Conservation (phyloP, 345 rosid species). For the Arabidopsis suecica region DNA sequence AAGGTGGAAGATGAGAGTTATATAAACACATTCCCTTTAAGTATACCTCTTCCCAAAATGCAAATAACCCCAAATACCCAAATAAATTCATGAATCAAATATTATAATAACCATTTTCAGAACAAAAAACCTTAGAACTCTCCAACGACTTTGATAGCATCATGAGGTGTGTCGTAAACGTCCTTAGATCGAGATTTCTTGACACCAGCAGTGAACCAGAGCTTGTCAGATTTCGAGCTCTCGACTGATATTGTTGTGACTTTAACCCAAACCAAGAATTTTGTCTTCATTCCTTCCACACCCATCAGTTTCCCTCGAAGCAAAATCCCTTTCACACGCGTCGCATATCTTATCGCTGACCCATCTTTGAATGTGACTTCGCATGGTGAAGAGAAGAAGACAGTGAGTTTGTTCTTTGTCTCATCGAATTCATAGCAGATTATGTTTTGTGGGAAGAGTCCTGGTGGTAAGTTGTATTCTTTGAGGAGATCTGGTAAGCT, state of each 20-base stretch:
- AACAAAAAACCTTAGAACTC: slow-evolving; percentile 59
- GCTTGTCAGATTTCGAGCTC: slow-evolving; percentile 82
- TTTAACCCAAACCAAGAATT: slow-evolving; percentile 92
- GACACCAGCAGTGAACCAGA: slow-evolving; percentile 95
- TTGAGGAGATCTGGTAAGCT: slow-evolving; percentile 86
- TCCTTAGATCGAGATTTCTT: slow-evolving; percentile 80
- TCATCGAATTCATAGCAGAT: slow-evolving; percentile 91
- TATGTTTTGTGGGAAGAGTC: slow-evolving; percentile 87
- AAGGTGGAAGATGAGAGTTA: not conserved
- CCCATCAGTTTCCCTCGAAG: slow-evolving; percentile 74
- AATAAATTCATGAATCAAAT: slow-evolving; percentile 33
- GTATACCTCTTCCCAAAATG: slow-evolving; percentile 32
- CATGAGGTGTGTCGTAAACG: slow-evolving; percentile 65
- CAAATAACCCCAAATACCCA: slow-evolving; percentile 31
- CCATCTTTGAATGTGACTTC: slow-evolving; percentile 90
- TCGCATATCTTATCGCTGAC: slow-evolving; percentile 76
- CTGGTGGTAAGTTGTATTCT: slow-evolving; percentile 87
- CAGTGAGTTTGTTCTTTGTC: slow-evolving; percentile 77
- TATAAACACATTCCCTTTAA: slow-evolving; percentile 27
- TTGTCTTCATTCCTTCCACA: slow-evolving; percentile 97
- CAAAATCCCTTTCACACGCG: slow-evolving; percentile 81
- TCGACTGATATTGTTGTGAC: slow-evolving; percentile 76
- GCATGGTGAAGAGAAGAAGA: slow-evolving; percentile 75
- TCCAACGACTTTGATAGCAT: slow-evolving; percentile 66
- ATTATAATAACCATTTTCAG: slow-evolving; percentile 19